These are phyloP conservation scores for Dactylellina parvicollis DNA, from an alignment of 2,329 filamentous ascomycete species.

Conservation along the genomic window DNA sequence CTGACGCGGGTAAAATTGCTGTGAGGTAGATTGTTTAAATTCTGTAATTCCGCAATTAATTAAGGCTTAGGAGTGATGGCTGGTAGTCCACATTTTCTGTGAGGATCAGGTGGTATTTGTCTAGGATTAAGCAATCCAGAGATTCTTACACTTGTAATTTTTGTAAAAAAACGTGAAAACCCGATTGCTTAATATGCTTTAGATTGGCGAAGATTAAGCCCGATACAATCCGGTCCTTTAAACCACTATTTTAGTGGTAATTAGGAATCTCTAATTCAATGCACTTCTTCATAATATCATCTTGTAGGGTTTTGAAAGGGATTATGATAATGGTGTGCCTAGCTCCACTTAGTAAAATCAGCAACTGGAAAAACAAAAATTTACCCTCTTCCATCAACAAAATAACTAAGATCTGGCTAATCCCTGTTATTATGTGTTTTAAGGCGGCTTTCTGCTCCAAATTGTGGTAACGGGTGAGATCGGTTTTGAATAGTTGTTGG, in stretches of 20 bases:
- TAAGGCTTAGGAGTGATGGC: too few species aligned
- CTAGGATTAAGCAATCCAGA: not conserved
- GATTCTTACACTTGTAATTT: not conserved
- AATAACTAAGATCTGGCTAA: not conserved
- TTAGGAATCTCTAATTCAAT: too few species aligned
- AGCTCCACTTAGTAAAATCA: not conserved
- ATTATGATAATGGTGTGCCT: too few species aligned
- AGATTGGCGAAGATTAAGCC: not conserved
- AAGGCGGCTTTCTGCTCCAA: not conserved
- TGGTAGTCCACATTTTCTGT: not conserved
- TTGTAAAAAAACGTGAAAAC: slow-evolving; percentile 1
- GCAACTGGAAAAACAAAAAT: slow-evolving; percentile 1
- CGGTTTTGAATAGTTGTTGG: not conserved
- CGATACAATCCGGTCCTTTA: not conserved
- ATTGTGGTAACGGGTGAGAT: not conserved
- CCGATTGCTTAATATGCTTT: not conserved
- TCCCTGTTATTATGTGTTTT: slow-evolving; percentile 6
- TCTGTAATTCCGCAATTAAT: too few species aligned
- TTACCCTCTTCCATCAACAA: not conserved
- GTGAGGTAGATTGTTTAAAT: too few species aligned
- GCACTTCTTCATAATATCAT: too few species aligned
- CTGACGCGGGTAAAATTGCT: not conserved
- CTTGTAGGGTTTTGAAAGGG: too few species aligned
- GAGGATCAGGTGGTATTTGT: slow-evolving; percentile 1
- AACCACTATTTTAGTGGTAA: not conserved